These are phyloP conservation scores for Phytopythium chamaehyphon DNA, from an alignment of 352 stramenopile species.

Conservation along the genomic window DNA sequence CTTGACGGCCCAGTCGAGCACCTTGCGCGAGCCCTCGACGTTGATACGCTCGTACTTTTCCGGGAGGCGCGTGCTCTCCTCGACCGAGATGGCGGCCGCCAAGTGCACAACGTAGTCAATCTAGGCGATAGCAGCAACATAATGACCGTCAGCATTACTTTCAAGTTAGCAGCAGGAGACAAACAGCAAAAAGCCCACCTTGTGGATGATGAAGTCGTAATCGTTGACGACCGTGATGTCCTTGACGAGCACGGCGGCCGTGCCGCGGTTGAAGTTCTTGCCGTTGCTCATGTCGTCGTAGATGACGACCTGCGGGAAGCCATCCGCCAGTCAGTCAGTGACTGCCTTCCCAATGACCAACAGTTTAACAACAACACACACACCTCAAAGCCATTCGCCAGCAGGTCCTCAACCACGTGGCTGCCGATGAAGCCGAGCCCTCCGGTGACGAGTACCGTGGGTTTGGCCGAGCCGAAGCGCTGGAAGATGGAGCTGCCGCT, in stretches of 20 bases:
- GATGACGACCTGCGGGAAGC: conserved; percentile 35
- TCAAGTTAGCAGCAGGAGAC: too few relatives aligned
- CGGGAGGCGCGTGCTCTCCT: conserved; percentile 51
- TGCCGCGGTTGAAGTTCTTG: conserved; percentile 52
- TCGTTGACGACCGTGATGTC: conserved; percentile 54
- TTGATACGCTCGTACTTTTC: conserved; percentile 67
- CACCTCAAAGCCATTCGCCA: conserved; percentile 47
- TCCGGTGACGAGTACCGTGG: conserved; percentile 54
- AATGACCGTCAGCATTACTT: too few relatives aligned
- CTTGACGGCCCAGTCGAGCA: conserved; percentile 47
- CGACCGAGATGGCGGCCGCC: conserved; percentile 57
- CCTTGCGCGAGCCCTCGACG: conserved; percentile 45
- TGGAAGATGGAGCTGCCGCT: conserved; percentile 9
- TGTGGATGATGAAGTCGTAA: conserved; percentile 48
- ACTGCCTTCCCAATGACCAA: not conserved
- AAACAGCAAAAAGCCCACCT: conserved; percentile 17
- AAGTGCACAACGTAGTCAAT: conserved; percentile 59
- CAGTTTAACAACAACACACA: not conserved
- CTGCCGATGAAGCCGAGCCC: conserved; percentile 64
- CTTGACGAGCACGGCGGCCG: conserved; percentile 49
- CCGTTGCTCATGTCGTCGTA: conserved; percentile 74
- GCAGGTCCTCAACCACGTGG: conserved; percentile 56
- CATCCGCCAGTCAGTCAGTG: not conserved
- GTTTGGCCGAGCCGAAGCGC: conserved; percentile 17
- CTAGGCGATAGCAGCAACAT: conserved; percentile 4